Base-by-base conservation (phyloP, 495 filamentous ascomycete species). In the Cercophora samala region DNA sequence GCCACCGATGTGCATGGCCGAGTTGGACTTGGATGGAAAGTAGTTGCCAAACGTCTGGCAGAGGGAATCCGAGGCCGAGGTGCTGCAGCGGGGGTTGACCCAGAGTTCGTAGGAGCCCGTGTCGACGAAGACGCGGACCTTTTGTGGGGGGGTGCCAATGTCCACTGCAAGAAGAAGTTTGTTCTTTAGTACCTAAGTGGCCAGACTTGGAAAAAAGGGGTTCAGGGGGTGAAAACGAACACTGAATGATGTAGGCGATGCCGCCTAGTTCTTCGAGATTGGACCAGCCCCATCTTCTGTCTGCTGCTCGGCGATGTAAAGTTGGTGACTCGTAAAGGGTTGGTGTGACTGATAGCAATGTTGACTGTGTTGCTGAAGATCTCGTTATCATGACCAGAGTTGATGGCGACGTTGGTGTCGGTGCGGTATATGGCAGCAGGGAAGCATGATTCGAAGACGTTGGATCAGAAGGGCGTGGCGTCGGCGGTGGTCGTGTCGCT, bases 71-170 rank as follows among this genome's bases (percentile, higher is more conserved):
- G 75, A 76, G 6, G 78, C 77, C 19, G 79, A 77, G n/a, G 72
- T 72, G 46, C 64, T 71, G 68, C 79, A 82, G 42, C 72, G 68
- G 6, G 79, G 79, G 32, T 82, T 78, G 4, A 83, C 76, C 73
- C 81, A 81, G 26, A 80, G 73, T 66, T 81, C 78, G 63, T 78
- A 82, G 4, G 80, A 82, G 2, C 81, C 81, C 11, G 81, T 83
- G 55, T 83, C 81, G 61, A 83, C 71, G 24, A 79, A 78, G 6
- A 81, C 74, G 19, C 74, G 77, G 53, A 83, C 69, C 17, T 61
- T 71, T 66, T 83, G 81, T 4, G 75, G 70, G 5, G 80, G 80
- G 0, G 78, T 80, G 17, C 81, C 81, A 60, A 83, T 76, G 19
- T 77, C 74, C 61, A 82, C 79, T 81, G 2, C 4, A 42, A 23